These are phyloP conservation scores for Suillus plorans DNA, from an alignment of 768 basidiomycete genomes.

Conservation along the genomic window DNA sequence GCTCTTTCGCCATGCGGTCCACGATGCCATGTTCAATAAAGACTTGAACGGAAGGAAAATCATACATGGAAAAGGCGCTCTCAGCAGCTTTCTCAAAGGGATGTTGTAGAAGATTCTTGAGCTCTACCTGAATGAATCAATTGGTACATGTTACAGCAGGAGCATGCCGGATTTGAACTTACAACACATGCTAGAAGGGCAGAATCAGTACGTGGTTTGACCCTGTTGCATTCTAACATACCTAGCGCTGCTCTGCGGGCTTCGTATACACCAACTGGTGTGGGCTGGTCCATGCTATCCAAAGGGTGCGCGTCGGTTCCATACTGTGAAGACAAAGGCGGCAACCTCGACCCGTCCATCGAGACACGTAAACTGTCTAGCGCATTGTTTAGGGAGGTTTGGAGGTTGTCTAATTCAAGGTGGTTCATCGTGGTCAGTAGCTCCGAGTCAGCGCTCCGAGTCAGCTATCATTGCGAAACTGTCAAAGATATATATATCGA, in stretches of 20 bases:
- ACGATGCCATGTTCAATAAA: slow-evolving; percentile 17
- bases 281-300: background rate
- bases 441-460: no score
- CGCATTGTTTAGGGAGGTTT: background rate
- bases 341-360: background rate
- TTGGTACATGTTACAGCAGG: background rate
- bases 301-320: slow-evolving; percentile 1
- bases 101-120: slow-evolving; percentile 5
- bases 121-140: background rate
- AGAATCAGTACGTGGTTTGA: background rate
- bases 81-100: slow-evolving; percentile 5
- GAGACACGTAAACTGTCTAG: background rate
- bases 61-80: slow-evolving; percentile 16
- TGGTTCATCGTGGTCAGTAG: background rate
- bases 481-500: background rate
- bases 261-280: background rate
- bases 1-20: slow-evolving; percentile 15
- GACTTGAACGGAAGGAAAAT: slow-evolving; percentile 16
- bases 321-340: background rate
- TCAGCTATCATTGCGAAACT: background rate
- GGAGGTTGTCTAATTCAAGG: background rate
- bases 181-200: background rate
- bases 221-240: background rate
- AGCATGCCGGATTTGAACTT: background rate
- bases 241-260: slow-evolving; percentile 5